phyloP scores from a whole-genome alignment of 2,329 filamentous ascomycete genomes.

The Claviceps sp. region DNA sequence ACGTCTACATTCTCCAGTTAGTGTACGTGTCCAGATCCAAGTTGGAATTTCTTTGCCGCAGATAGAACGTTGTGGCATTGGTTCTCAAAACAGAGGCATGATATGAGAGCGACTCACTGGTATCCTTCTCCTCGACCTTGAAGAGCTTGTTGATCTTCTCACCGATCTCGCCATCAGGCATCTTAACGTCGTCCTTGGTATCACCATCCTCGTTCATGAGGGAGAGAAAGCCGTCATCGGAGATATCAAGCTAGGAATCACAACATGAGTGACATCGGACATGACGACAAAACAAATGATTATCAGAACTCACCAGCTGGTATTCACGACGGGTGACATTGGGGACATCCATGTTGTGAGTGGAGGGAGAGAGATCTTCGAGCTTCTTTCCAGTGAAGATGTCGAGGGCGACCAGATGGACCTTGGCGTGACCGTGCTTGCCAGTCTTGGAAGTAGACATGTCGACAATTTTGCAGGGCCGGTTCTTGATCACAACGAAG shows the following conservation, averaged over 20 bases:
- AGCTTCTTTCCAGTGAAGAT: conserved; percentile 99
- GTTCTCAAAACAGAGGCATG: not conserved
- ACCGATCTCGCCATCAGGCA: conserved; percentile 81
- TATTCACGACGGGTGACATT: conserved; percentile 83
- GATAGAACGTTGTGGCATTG: not conserved
- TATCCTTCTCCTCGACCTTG: conserved; percentile 75
- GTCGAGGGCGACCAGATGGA: conserved; percentile 93
- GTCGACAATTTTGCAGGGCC: conserved; percentile 99
- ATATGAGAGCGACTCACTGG: conserved; percentile 52
- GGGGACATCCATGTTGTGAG: conserved; percentile 96
- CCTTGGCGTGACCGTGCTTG: conserved; percentile 99
- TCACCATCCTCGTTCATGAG: conserved; percentile 79
- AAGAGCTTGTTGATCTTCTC: conserved; percentile 77
- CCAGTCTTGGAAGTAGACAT: conserved; percentile 99
- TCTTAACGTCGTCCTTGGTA: conserved; percentile 89
- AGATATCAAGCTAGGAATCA: conserved; percentile 64
- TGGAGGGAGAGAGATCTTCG: conserved; percentile 96
- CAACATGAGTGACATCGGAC: not conserved
- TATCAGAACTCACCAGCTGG: conserved; percentile 60
- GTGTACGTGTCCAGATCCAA: not conserved
- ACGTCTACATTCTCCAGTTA: conserved; percentile 47
- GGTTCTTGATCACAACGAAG: conserved; percentile 94
- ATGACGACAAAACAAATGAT: not conserved
- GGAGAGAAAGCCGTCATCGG: conserved; percentile 87
- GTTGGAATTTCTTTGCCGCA: not conserved